These are phyloP conservation scores for Mediolabrus comicus DNA, from an alignment of 108 stramenopile species.

Conservation along the genomic window DNA sequence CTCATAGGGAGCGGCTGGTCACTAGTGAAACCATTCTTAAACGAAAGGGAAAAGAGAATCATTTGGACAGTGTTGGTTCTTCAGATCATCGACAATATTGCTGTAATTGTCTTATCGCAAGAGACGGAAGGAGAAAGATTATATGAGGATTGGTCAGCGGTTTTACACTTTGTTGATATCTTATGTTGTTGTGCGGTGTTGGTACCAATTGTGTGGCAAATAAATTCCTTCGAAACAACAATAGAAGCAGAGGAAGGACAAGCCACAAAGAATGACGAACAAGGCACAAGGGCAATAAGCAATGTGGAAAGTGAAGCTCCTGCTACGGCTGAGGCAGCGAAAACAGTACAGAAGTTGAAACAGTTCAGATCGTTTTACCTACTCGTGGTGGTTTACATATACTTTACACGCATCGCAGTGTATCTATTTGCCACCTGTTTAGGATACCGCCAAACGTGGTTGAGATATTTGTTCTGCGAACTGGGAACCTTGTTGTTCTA, in stretches of 20 bases:
- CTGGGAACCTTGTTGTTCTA: slow-evolving; percentile 88
- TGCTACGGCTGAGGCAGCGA: slow-evolving; percentile 36
- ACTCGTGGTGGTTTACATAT: slow-evolving; percentile 92
- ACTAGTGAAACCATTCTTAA: slow-evolving; percentile 93
- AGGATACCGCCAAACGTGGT: slow-evolving; percentile 86
- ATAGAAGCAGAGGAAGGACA: slow-evolving; percentile 43
- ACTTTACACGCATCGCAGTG: slow-evolving; percentile 94
- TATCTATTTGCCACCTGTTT: slow-evolving; percentile 86
- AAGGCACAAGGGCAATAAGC: slow-evolving; percentile 21
- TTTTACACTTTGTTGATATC: slow-evolving; percentile 95
- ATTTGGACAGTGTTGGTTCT: slow-evolving; percentile 82
- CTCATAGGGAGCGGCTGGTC: slow-evolving; percentile 96
- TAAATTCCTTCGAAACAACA: slow-evolving; percentile 75
- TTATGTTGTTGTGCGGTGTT: slow-evolving; percentile 97
- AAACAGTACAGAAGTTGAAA: slow-evolving; percentile 72
- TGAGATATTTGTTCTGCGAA: slow-evolving; percentile 85
- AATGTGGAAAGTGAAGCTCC: slow-evolving; percentile 39
- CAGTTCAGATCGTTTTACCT: slow-evolving; percentile 95
- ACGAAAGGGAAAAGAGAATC: slow-evolving; percentile 84
- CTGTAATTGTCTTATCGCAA: slow-evolving; percentile 89
- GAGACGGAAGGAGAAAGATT: slow-evolving; percentile 81
- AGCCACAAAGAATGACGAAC: background rate
- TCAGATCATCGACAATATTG: slow-evolving; percentile 95
- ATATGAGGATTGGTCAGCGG: slow-evolving; percentile 83
- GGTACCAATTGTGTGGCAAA: slow-evolving; percentile 96